Conservation (phyloP, 371 early-diverging fungal species). For the Dichotomocladium elegans region DNA sequence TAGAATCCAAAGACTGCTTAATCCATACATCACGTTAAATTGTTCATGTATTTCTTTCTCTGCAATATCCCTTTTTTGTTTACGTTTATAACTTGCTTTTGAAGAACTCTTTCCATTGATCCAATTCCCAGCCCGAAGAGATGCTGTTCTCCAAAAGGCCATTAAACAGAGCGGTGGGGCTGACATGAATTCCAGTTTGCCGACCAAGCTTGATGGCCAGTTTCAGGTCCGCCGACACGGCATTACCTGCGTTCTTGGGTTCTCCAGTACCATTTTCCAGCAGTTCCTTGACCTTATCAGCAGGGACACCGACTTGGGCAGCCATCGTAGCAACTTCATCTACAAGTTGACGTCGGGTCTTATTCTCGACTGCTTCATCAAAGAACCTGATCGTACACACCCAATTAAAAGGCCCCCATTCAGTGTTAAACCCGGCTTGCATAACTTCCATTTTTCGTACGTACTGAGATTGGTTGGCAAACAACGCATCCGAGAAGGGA, state of each 20-base stretch:
- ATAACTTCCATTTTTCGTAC: neutral
- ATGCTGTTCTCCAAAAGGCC: slow-evolving; percentile 66
- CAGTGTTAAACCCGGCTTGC: no score
- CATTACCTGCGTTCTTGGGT: slow-evolving; percentile 52
- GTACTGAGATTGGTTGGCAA: slow-evolving; percentile 59
- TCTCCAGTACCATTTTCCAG: slow-evolving; percentile 45
- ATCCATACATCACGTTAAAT: neutral
- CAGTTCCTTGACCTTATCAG: slow-evolving; percentile 37
- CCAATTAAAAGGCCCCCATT: no score
- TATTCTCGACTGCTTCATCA: slow-evolving; percentile 62
- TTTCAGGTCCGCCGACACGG: slow-evolving; percentile 67
- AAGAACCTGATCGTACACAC: slow-evolving; percentile 56
- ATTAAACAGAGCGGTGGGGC: slow-evolving; percentile 72
- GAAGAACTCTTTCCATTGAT: slow-evolving; percentile 64
- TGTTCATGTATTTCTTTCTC: neutral
- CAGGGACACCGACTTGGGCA: slow-evolving; percentile 32
- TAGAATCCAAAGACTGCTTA: slow-evolving; percentile 39
- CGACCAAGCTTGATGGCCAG: slow-evolving; percentile 62
- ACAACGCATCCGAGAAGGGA: slow-evolving; percentile 52
- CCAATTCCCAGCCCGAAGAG: slow-evolving; percentile 68
- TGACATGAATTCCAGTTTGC: slow-evolving; percentile 74
- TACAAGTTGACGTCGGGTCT: slow-evolving; percentile 47
- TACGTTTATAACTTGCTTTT: slow-evolving; percentile 32
- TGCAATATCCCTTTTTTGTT: neutral
- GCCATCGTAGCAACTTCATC: slow-evolving; percentile 51